Evolutionary conservation across 805 yeast genomes (phyloP), one percentile per base, ranked within the genome.

Genomic region (Wickerhamiella kurtzmanii): DNA sequence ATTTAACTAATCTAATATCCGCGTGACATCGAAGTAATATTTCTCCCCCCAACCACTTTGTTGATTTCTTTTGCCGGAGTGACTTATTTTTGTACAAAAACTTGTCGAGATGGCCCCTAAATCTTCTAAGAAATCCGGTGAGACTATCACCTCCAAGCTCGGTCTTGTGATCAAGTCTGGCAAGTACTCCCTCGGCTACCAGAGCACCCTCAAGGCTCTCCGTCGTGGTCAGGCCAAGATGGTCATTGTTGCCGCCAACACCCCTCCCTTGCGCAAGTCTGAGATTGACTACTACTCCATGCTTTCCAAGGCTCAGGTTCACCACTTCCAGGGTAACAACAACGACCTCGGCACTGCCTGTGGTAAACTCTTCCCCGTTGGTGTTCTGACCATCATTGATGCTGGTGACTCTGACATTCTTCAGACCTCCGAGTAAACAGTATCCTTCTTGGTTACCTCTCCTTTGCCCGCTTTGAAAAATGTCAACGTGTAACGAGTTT

Each of bases 61-160:
- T 41, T 37, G 35, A 42, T 41, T 42, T 25, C n/a, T n/a, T 22
- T 18, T 21, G 86, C 97, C 97, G 97, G 97, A 88, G 97, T 53
- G 56, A 53, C 56, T 37, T 19, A 17, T 16, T n/a, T 17, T 46
- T 25, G 32, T 25, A 25, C 6, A 25, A 50, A 62, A 65, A 65
- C 75, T 77, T 89, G 77, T 96, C 87, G 96, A 83, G 97, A 88
- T 88, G 96, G 97, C 97, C 85, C 96, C 96, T 80, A 85, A 82
- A 74, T 69, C 38, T 17, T 38, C 75, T 64, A 81, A 80, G 82
- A 87, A 80, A 75, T 69, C 76, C 67, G 80, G 82, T 68, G 98
- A 92, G 65, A 81, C 84, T 80, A 80, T 92, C 76, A 89, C 86
- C 95, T 77, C 95, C 74, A 88, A 88, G 79, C 86, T 92, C 72